These are phyloP conservation scores for Solanum sejunctum DNA, from an alignment of 257 asterid species.

Conservation along the genomic window DNA sequence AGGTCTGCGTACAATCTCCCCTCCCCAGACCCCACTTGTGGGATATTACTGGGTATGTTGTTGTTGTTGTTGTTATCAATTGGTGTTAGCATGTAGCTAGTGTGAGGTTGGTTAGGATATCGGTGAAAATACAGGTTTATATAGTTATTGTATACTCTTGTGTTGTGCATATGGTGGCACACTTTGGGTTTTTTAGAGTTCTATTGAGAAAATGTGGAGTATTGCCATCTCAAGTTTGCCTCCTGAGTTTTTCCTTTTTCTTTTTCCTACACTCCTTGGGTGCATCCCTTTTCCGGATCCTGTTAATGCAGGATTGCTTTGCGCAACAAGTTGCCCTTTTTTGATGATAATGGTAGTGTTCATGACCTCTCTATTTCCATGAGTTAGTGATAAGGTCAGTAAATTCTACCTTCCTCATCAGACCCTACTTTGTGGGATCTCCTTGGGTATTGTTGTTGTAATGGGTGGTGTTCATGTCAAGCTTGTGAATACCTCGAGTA, in stretches of 20 bases:
- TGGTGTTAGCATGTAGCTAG: not conserved
- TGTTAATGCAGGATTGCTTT: not conserved
- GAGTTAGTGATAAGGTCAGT: too few species aligned
- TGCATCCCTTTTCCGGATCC: not conserved
- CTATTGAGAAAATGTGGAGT: not conserved
- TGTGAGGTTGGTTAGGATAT: not conserved
- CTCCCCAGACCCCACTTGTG: too few species aligned
- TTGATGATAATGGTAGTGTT: not conserved
- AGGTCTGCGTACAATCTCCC: too few species aligned
- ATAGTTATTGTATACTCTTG: not conserved
- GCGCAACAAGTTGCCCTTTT: not conserved
- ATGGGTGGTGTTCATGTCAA: not conserved
- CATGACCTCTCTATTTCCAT: not conserved
- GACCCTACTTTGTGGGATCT: too few species aligned
- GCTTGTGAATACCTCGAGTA: not conserved
- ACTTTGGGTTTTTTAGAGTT: not conserved
- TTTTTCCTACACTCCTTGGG: not conserved
- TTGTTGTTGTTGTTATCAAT: too few species aligned
- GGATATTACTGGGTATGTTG: too few species aligned
- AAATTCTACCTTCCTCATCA: too few species aligned
- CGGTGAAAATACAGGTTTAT: not conserved
- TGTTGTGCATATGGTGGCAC: not conserved
- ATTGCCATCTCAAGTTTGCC: not conserved
- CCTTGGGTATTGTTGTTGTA: too few species aligned
- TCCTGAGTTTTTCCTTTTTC: not conserved